Evolutionary conservation across 2,329 filamentous ascomycete species (phyloP), one percentile per base, ranked within the genome.

Genomic region (Fusarium falciforme): DNA sequence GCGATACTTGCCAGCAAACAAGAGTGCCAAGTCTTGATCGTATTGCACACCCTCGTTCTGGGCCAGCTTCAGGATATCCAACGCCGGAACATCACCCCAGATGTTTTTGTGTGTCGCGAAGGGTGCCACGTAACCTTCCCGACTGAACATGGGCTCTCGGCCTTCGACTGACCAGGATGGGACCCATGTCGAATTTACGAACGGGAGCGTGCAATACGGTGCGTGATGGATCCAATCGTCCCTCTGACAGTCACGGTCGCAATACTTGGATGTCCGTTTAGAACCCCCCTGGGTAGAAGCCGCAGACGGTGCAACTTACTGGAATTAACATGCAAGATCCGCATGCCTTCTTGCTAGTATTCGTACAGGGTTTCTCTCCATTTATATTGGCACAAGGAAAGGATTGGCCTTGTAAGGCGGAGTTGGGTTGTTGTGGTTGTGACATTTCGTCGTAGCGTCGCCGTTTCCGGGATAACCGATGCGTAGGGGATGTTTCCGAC

Each of bases 51-150:
- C 69, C 33, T 73, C 71, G 22, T 73, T 73, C 4, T 35, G 16
- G 9, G 5, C 36, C 3, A 73, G 57, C 6, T 36, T 36, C 22
- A 73, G 66, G 27, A 72, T 27, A 35, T 73, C 69, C 6, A 73
- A n/a, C 2, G 69, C 66, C 0, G 69, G 63, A 5, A 70, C 29
- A 47, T 70, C 66, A 4, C 71, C 63, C 55, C 49, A 70, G 3
- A 67, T 12, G 17, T 49, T 52, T 20, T 73, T 67, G 7, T 33
- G 40, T 3, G 16, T 47, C 29, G 52, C 65, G 38, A 66, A 64
- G 0, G 20, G 14, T 6, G 11, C 10, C 6, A 3, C 1, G 3
- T 16, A 17, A 0, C 11, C 47, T 4, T 12, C 4, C 3, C 25
- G 1, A 1, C 61, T 2, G 12, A 73, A 72, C 3, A 31, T 17